A percentile compares a stretch with the other conserved stretches of the same genome.
phyloP scores from a whole-genome alignment of 176 grass and related monocot genomes.

The Avena sativa region DNA sequence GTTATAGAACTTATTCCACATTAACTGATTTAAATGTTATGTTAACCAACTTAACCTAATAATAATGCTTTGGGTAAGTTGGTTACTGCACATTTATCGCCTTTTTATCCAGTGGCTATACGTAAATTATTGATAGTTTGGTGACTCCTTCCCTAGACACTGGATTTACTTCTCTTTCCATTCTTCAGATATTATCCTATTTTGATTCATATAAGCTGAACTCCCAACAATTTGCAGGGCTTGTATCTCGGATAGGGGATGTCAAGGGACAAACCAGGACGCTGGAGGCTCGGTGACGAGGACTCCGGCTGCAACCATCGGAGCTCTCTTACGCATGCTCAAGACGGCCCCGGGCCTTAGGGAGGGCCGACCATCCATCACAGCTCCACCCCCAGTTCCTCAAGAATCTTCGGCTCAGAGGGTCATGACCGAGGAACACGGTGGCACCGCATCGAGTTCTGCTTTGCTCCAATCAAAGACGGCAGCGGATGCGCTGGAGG shows the following conservation, averaged over 20 bases:
- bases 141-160: neutral
- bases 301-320: slow-evolving; percentile 67
- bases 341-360: slow-evolving; percentile 64
- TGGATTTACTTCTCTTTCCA: neutral
- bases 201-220: slow-evolving; percentile 27
- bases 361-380: slow-evolving; percentile 31
- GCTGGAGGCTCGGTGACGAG: slow-evolving; percentile 32
- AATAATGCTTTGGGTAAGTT: neutral
- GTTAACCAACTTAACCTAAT: neutral
- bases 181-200: slow-evolving; percentile 5
- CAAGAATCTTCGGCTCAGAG: slow-evolving; percentile 52
- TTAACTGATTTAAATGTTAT: slow-evolving; percentile 11
- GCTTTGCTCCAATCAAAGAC: slow-evolving; percentile 52
- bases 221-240: slow-evolving; percentile 47
- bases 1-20: slow-evolving; percentile 6
- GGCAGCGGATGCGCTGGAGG: slow-evolving; percentile 61
- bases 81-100: neutral
- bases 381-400: slow-evolving; percentile 26
- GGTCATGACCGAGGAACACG: slow-evolving; percentile 58
- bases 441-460: slow-evolving; percentile 36
- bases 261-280: slow-evolving; percentile 30
- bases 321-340: slow-evolving; percentile 67
- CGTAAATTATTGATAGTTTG: neutral
- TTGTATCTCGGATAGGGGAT: slow-evolving; percentile 45
- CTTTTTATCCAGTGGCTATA: neutral